Evolutionary conservation across 164 flowering plant species (phyloP).

Genomic region (Stephania yunnanensis): DNA sequence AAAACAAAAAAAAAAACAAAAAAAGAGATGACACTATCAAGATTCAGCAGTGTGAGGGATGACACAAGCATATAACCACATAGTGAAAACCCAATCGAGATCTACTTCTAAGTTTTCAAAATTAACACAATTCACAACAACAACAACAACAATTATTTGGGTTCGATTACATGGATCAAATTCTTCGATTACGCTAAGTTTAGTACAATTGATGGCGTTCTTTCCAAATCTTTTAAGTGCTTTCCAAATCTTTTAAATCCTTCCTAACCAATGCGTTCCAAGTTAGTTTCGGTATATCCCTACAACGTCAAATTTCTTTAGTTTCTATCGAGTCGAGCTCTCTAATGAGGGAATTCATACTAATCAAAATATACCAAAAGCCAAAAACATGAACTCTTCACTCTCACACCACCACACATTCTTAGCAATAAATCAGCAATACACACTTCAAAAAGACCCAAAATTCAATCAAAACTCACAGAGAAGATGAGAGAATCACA

Average conservation of each 20-base stretch:
- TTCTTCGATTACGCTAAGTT: too few relatives aligned
- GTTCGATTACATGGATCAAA: too few relatives aligned
- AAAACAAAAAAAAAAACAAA: too few relatives aligned
- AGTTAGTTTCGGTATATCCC: too few relatives aligned
- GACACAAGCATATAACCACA: neutral
- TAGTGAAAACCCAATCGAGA: constrained; percentile 4
- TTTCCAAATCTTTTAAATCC: too few relatives aligned
- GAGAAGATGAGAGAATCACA: neutral
- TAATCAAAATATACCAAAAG: neutral
- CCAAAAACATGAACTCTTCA: too few relatives aligned
- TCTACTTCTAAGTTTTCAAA: neutral
- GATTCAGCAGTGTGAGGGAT: neutral
- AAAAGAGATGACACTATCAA: neutral
- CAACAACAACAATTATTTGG: too few relatives aligned
- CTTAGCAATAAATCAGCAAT: neutral
- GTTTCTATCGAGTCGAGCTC: too few relatives aligned
- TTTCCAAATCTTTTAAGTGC: too few relatives aligned
- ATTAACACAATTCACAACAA: neutral
- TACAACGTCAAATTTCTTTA: too few relatives aligned
- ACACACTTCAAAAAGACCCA: neutral
- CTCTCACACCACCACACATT: neutral
- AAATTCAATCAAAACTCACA: neutral
- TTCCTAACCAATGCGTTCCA: too few relatives aligned
- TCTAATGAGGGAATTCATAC: neutral
- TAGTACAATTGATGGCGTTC: too few relatives aligned